Evolutionary conservation across 768 basidiomycete genomes (phyloP).

Genomic region (Mycena latifolia): DNA sequence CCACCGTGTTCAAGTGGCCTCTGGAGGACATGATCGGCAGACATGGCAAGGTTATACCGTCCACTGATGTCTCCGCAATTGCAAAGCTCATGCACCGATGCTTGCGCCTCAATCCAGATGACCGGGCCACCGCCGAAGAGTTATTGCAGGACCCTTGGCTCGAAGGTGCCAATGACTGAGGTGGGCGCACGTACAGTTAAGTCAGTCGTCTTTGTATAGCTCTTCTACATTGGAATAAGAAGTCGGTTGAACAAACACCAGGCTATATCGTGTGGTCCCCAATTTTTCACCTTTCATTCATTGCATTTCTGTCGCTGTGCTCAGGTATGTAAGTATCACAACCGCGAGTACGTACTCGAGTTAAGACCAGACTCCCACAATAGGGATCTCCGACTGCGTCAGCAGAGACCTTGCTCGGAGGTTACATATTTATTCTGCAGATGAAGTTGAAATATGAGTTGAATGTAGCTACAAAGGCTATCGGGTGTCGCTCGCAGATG

Average conservation of each 20-base stretch:
- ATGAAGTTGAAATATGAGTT: background rate
- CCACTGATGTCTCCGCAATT: background rate
- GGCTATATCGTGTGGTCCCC: slow-evolving; percentile 7
- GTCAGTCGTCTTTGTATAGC: slow-evolving; percentile 14
- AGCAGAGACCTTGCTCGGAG: background rate
- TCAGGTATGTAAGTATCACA: no score
- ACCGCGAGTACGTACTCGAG: no score
- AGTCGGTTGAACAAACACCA: background rate
- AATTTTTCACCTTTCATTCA: background rate
- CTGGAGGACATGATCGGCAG: no score
- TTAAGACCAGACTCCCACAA: background rate
- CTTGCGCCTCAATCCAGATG: slow-evolving; percentile 26
- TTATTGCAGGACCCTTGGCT: slow-evolving; percentile 34
- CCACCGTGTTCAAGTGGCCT: no score
- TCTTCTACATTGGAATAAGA: slow-evolving; percentile 12
- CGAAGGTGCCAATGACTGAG: slow-evolving; percentile 5
- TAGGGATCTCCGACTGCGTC: background rate
- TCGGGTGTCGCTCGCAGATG: no score
- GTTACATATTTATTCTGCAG: background rate
- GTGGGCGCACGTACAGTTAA: background rate
- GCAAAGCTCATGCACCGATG: slow-evolving; percentile 29
- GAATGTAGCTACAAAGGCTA: background rate
- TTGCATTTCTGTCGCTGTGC: no score
- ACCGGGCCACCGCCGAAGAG: slow-evolving; percentile 33
- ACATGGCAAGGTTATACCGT: no score